Evolutionary conservation across 345 rosid genomes (phyloP).

Genomic region (Ailanthus altissimus): DNA sequence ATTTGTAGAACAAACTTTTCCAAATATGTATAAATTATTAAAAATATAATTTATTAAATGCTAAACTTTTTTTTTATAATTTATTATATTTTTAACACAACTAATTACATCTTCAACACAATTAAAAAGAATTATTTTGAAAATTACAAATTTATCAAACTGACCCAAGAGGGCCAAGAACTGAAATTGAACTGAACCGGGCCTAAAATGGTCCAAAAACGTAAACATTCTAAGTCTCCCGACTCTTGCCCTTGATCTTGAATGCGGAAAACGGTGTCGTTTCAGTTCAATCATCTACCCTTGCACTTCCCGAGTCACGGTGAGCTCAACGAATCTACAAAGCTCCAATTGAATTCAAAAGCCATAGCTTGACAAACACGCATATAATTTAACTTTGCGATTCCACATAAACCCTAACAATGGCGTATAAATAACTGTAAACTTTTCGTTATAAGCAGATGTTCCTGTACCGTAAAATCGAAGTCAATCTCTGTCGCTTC

Average conservation of each 20-base stretch:
- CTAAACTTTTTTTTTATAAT: too few relatives aligned
- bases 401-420: neutral
- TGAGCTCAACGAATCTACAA: conserved; percentile 9
- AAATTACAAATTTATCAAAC: too few relatives aligned
- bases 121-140: too few relatives aligned
- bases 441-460: neutral
- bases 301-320: neutral
- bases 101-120: too few relatives aligned
- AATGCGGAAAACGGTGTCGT: neutral
- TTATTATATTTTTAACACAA: too few relatives aligned
- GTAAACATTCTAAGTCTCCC: neutral
- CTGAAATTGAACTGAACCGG: neutral
- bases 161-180: neutral
- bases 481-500: neutral
- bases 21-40: too few relatives aligned
- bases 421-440: neutral
- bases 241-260: neutral
- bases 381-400: neutral
- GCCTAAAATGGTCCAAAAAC: neutral
- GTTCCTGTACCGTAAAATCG: neutral
- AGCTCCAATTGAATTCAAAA: neutral
- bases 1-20: too few relatives aligned
- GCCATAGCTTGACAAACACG: neutral
- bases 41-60: too few relatives aligned
- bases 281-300: neutral